These are phyloP conservation scores for Mycena epipterygia DNA, from an alignment of 768 basidiomycete species.

Conservation along the genomic window DNA sequence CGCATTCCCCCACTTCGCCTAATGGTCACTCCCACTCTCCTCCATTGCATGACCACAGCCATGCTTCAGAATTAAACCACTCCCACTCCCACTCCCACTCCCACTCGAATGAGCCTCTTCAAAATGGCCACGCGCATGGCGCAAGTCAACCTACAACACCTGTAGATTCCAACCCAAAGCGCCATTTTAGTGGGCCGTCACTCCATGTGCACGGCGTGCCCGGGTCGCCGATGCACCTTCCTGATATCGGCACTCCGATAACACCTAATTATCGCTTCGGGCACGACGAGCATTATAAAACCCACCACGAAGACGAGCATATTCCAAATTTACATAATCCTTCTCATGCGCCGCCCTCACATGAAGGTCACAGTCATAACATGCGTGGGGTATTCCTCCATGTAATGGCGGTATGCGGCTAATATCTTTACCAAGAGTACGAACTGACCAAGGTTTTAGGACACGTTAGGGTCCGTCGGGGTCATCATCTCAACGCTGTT, in stretches of 20 bases:
- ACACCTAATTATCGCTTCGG: slow-evolving; percentile 74
- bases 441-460: slow-evolving; percentile 57
- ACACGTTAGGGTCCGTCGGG: slow-evolving; percentile 96
- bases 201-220: slow-evolving; percentile 50
- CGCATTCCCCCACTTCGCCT: slow-evolving; percentile 21
- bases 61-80: slow-evolving; percentile 27
- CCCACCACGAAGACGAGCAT: slow-evolving; percentile 53
- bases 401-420: slow-evolving; percentile 83
- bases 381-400: slow-evolving; percentile 99
- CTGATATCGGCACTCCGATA: slow-evolving; percentile 63
- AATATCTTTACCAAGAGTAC: neutral
- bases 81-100: slow-evolving; percentile 27
- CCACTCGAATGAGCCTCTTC: slow-evolving; percentile 20
- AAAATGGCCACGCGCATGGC: slow-evolving; percentile 26
- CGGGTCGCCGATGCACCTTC: slow-evolving; percentile 25
- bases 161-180: slow-evolving; percentile 42
- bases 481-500: slow-evolving; percentile 97
- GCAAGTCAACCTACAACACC: slow-evolving; percentile 7
- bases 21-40: slow-evolving; percentile 27
- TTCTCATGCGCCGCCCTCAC: slow-evolving; percentile 64
- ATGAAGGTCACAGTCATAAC: slow-evolving; percentile 95
- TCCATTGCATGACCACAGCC: slow-evolving; percentile 17
- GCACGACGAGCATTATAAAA: slow-evolving; percentile 65
- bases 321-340: slow-evolving; percentile 65
- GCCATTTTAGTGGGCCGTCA: slow-evolving; percentile 56